phyloP scores from a whole-genome alignment of 257 asterid genomes.

The Solanum tarijense region DNA sequence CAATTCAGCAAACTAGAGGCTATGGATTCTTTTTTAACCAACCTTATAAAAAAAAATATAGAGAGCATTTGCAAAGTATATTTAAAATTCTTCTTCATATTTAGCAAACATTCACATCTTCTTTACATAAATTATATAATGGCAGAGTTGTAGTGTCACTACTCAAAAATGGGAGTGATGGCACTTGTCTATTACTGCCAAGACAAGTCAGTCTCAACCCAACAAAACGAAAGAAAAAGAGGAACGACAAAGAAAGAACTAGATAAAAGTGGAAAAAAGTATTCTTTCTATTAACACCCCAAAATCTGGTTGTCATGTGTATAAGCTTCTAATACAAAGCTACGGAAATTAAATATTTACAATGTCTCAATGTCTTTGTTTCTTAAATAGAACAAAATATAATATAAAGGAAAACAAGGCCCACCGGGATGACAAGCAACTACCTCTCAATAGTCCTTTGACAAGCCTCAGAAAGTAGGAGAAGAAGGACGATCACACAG shows the following conservation, averaged over 20 bases:
- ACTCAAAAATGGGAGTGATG: neutral
- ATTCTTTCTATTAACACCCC: neutral
- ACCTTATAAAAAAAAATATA: neutral
- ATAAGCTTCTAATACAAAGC: neutral
- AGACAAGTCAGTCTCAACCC: neutral
- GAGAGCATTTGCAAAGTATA: neutral
- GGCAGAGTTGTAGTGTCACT: neutral
- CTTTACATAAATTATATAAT: neutral
- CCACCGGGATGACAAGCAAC: neutral
- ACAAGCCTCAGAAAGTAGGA: neutral
- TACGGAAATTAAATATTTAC: neutral
- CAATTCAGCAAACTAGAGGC: neutral
- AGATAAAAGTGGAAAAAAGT: neutral
- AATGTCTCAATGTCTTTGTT: neutral
- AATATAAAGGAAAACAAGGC: neutral
- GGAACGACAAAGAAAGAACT: neutral
- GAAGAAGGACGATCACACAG: neutral
- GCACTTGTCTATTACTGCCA: neutral
- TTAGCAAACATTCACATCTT: neutral
- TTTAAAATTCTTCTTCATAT: neutral
- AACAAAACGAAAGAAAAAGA: too few species aligned
- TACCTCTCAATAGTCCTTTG: neutral
- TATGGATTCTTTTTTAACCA: neutral
- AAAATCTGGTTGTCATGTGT: neutral
- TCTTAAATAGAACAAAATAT: neutral